phyloP scores from a whole-genome alignment of 116 monocot species.

The Trichopus zeylanicus region DNA sequence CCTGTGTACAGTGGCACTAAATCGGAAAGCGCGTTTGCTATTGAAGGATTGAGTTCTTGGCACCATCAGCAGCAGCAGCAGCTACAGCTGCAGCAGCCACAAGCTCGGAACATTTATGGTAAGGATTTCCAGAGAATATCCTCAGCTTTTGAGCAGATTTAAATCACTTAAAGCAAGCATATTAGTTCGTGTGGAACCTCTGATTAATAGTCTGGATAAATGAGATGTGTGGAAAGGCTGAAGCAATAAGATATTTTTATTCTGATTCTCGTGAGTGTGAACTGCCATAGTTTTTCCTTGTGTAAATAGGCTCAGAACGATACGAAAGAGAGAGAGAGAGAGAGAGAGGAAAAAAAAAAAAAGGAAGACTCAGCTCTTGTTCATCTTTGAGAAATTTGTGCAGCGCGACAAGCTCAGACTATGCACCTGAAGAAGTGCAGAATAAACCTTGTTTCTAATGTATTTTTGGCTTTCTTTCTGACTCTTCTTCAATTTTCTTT shows the following conservation, averaged over 20 bases:
- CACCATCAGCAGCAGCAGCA: constrained; percentile 36
- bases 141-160: constrained; percentile 50
- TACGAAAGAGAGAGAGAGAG: too few relatives aligned
- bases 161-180: constrained; percentile 11
- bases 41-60: constrained; percentile 33
- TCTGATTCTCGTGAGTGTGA: too few relatives aligned
- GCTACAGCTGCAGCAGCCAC: constrained; percentile 10
- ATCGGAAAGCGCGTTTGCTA: constrained; percentile 33
- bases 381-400: background rate
- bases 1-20: constrained; percentile 31
- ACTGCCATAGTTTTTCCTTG: background rate
- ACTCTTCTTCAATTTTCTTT: background rate
- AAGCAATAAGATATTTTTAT: too few relatives aligned
- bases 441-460: constrained; percentile 6
- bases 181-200: too few relatives aligned
- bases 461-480: constrained; percentile 1
- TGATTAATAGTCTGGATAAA: too few relatives aligned
- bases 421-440: constrained; percentile 1
- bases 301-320: constrained; percentile 8
- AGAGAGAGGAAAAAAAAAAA: background rate
- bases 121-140: constrained; percentile 59
- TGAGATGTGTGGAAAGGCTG: too few relatives aligned
- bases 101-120: constrained; percentile 26
- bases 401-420: constrained; percentile 3
- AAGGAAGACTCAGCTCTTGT: background rate